Base-by-base conservation (phyloP, 345 rosid species). In the Pseudoturritis turrita region DNA sequence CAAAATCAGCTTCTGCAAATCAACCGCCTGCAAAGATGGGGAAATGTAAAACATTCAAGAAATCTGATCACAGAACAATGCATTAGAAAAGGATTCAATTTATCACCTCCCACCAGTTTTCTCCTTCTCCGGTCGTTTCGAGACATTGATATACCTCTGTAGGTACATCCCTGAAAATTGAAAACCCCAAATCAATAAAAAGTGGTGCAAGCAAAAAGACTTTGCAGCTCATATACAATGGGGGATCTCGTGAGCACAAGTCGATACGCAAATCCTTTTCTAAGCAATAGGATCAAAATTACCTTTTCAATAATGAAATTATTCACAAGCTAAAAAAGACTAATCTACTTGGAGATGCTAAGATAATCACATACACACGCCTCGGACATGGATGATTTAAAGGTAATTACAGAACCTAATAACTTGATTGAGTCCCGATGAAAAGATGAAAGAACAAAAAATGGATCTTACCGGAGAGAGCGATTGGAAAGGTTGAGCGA, bases 61-160 rank as follows among this genome's bases (percentile, higher is more conserved):
- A 75, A 35, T 4, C 17, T 31, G 53, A 49, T 14, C 11, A 71
- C 39, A 64, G 14, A 63, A 63, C 25, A 57, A 17, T 19, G 57
- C 69, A 73, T 21, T 40, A 53, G 7, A 10, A 63, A 31, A 15
- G 6, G 11, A 28, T 63, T 43, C 2, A 11, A 55, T 10, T 15
- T n/a, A 45, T 76, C 67, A 93, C 98, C 98, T 94, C 98, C 97
- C 98, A 91, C 95, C 98, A 94, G 66, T 90, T 94, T 58, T 88
- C 96, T 14, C 86, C 92, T 43, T 87, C 94, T 18, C 95, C 91
- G 6, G 72, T 83, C 0, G 91, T 73, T 43, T 90, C 92, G 46
- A 80, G 66, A 64, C 65, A 80, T 69, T 72, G 81, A 66, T 94
- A 94, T 3, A 94, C 87, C 83, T 89, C 87, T 40, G 68, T 59